Conservation (phyloP, 805 yeast species). For the Ogataea thermomethanolica region DNA sequence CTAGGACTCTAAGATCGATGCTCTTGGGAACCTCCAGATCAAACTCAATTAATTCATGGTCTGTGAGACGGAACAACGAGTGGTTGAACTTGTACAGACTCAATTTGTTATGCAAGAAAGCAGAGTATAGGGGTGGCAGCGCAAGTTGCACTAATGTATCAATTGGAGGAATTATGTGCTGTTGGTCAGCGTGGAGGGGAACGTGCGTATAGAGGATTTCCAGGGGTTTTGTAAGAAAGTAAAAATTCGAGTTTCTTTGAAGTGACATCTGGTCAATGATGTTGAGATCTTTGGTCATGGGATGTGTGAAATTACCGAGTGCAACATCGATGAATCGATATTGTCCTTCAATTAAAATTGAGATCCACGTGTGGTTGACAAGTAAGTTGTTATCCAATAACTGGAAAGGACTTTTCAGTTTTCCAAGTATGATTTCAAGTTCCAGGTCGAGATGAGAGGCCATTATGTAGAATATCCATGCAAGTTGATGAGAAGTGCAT, state of each 20-base stretch:
- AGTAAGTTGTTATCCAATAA: constrained; percentile 44
- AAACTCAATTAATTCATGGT: constrained; percentile 76
- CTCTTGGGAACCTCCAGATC: constrained; percentile 68
- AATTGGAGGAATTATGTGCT: constrained; percentile 82
- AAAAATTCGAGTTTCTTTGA: constrained; percentile 39
- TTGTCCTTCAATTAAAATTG: constrained; percentile 69
- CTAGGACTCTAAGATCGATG: constrained; percentile 61
- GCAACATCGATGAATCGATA: constrained; percentile 78
- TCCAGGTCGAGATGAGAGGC: constrained; percentile 67
- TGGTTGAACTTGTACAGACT: constrained; percentile 68
- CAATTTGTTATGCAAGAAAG: constrained; percentile 60
- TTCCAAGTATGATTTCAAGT: constrained; percentile 77
- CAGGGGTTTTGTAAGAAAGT: constrained; percentile 75
- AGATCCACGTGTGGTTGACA: constrained; percentile 87
- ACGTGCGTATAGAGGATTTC: constrained; percentile 79
- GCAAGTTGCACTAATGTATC: constrained; percentile 74
- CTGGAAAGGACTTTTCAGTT: constrained; percentile 74
- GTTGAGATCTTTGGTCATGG: constrained; percentile 43
- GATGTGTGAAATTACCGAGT: constrained; percentile 57
- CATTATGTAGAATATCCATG: constrained; percentile 71
- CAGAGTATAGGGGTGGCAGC: constrained; percentile 84
- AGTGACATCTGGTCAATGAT: constrained; percentile 28
- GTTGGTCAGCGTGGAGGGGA: constrained; percentile 74
- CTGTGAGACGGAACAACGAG: constrained; percentile 67
- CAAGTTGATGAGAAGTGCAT: constrained; percentile 55